Evolutionary conservation across 2,329 filamentous ascomycete species (phyloP).

Genomic region (Metarhizium brunneum): DNA sequence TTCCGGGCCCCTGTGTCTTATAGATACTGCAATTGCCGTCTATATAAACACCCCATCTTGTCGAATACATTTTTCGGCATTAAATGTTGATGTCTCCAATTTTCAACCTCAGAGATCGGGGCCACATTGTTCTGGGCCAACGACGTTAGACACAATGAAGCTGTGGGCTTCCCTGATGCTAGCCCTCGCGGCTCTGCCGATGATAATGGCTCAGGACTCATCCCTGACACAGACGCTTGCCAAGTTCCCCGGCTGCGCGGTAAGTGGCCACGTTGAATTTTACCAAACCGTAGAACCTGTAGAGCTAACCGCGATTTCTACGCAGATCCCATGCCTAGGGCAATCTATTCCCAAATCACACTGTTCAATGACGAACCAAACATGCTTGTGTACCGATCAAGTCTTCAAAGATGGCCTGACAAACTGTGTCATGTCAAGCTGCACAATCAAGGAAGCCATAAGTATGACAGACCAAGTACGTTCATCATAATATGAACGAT

Average conservation of each 20-base stretch:
- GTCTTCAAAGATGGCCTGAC: not conserved
- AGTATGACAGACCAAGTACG: not conserved
- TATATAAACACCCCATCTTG: not conserved
- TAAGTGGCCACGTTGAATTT: not conserved
- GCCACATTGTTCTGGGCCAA: not conserved
- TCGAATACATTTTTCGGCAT: too few species aligned
- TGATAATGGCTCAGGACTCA: not conserved
- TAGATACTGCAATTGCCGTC: not conserved
- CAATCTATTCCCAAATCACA: not conserved
- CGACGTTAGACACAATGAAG: not conserved
- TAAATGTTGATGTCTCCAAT: not conserved
- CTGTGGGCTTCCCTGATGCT: not conserved
- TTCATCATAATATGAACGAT: not conserved
- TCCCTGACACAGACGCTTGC: not conserved
- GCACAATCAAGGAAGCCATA: not conserved
- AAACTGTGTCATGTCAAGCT: not conserved
- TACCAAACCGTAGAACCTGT: not conserved
- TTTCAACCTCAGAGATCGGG: not conserved
- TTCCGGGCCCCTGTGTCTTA: not conserved
- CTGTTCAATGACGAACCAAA: not conserved
- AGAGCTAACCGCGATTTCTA: not conserved
- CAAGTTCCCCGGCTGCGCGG: not conserved
- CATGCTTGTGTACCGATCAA: not conserved
- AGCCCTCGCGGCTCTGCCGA: not conserved
- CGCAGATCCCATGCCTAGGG: not conserved